Base-by-base conservation (phyloP, 1,139 yeast species). In the Debaryomyces fabryi region DNA sequence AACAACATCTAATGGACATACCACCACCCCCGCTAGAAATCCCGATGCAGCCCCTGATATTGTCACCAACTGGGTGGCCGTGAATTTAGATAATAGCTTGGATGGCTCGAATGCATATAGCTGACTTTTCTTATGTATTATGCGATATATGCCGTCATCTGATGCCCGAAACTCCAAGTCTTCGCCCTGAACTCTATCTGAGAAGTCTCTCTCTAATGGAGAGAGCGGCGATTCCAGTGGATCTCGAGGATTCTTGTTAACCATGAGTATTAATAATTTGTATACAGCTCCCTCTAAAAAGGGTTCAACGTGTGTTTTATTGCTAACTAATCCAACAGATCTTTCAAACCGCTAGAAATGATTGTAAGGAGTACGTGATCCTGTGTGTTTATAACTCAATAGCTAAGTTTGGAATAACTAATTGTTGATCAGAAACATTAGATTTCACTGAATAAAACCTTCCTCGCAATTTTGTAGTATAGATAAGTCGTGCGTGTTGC, bases 1-100 rank as follows among this genome's bases (percentile, higher is more conserved):
- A 20, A 74, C 71, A 37, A 76, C 81, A 52, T 76, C 81, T 18
- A 76, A 60, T 1, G 81, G 81, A 54, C 80, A 75, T 2, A 76
- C 80, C 10, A 72, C 71, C 4, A 75, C 69, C 2, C 81, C 81
- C 0, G 80, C 77, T 24, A 76, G 57, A 50, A 76, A 74, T 10
- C 80, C 81, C 3, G 79, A 70, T 3, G 75, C 72, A 2, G 79
- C 79, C 3, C 78, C 79, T 5, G 78, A 67, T 18, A 72, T 42
- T 40, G 79, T 73, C 13, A 74, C 71, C 37, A 75, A 57, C 57
- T 76, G 79, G 45, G 64, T 63, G 8, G 69, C 60, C 3, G 73
- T 62, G 25, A 66, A 52, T 20, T 57, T 58, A 4, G 63, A 44
- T 20, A 72, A 30, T 16, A 37, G 20, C 18, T 18, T 42, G 4